Base-by-base conservation (phyloP, 441 rosid species). In the Mallotus japonicus region DNA sequence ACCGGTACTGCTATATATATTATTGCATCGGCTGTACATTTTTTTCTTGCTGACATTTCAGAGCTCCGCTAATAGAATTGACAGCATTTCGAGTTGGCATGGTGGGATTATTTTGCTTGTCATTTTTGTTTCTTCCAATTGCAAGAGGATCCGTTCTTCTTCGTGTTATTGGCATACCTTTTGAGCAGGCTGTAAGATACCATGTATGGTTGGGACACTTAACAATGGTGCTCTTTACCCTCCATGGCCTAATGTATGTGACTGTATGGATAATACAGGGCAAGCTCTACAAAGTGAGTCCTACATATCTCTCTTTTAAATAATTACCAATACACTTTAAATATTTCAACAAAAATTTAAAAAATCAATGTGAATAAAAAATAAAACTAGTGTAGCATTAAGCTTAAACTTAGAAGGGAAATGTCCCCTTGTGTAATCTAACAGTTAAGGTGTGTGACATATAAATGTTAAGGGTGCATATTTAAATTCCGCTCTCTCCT, bases 21-120 rank as follows among this genome's bases (percentile, higher is more conserved):
- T 34, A 5, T 34, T 34, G 40, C 40, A 3, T 5, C 3, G 40
- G 40, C 40, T 34, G 40, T 34, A 3, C 3, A 13, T 62, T 68
- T 55, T 42, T 15, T 28, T 34, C 60, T 66, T 57, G 11, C 13
- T 3, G 40, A 56, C 73, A 62, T 83, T 80, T 56, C 86, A 95
- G 99, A 58, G 44, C 83, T 56, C 17, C 77, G 72, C 59, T 92
- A 72, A 47, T 91, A 83, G 88, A 90, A 83, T 40, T 85, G 62
- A 81, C 90, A 0, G 99, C 90, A 73, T 88, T 88, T 62, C 92
- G 93, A 62, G 79, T 89, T 0, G 97, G 96, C n/a, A 82, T 87
- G 85, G 85, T 92, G 22, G 98, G 99, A 70, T 71, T 88, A 77
- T 76, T 85, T 74, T 90, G 92, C 84, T 16, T 89, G 87, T 88